Evolutionary conservation across 1,139 yeast genomes (phyloP).

Genomic region (Hansenula anomala): DNA sequence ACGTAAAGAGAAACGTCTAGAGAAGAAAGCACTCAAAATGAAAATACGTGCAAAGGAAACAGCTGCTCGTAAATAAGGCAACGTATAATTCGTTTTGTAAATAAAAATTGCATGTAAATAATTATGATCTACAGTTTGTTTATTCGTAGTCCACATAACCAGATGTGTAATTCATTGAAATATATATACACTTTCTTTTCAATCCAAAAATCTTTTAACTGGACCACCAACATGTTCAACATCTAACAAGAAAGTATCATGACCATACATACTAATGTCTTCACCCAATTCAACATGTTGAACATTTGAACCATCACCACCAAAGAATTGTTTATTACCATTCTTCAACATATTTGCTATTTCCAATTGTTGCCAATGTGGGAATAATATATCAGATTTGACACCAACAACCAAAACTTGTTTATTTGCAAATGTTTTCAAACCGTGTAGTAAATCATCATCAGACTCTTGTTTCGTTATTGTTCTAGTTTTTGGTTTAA

Average conservation of each 20-base stretch:
- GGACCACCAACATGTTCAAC: conserved; percentile 78
- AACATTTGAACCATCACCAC: conserved; percentile 34
- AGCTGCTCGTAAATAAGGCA: conserved; percentile 9
- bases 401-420: conserved; percentile 82
- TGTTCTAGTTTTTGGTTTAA: conserved; percentile 17
- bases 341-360: conserved; percentile 56
- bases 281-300: conserved; percentile 70
- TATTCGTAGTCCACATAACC: no score
- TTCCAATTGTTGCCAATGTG: conserved; percentile 92
- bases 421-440: conserved; percentile 56
- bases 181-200: background rate
- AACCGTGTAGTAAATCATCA: conserved; percentile 61
- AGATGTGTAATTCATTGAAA: no score
- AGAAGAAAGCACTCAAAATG: conserved; percentile 29
- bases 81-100: background rate
- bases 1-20: conserved; percentile 37
- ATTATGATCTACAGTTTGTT: no score
- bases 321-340: conserved; percentile 29
- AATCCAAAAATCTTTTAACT: conserved; percentile 54
- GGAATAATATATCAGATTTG: conserved; percentile 85
- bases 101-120: background rate
- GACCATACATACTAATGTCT: conserved; percentile 79
- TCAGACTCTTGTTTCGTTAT: conserved; percentile 48
- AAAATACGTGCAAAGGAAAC: conserved; percentile 17
- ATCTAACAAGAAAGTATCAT: conserved; percentile 82